These are phyloP conservation scores for Schwanniomyces yamadae DNA, from an alignment of 805 yeast genomes.

Conservation along the genomic window DNA sequence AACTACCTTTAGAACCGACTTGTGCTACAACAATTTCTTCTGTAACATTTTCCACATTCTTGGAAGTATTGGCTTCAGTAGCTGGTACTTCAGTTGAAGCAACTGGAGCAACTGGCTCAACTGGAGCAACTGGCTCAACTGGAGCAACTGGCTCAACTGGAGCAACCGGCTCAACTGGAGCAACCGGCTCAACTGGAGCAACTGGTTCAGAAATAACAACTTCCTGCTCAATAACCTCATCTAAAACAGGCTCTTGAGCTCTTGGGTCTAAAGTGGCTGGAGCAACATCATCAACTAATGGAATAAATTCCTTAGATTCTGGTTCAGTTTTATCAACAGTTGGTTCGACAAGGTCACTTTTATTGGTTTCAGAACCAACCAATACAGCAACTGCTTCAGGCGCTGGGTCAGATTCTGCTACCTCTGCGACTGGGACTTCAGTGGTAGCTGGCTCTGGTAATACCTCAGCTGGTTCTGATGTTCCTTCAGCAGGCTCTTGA, in stretches of 20 bases:
- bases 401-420: constrained; percentile 7
- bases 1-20: constrained; percentile 20
- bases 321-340: background rate
- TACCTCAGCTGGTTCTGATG: background rate
- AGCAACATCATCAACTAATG: constrained; percentile 8
- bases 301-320: constrained; percentile 8
- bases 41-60: constrained; percentile 9
- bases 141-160: constrained; percentile 2
- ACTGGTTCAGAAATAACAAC: constrained; percentile 10
- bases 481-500: constrained; percentile 1
- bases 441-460: constrained; percentile 1
- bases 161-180: constrained; percentile 9
- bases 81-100: constrained; percentile 1
- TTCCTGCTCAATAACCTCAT: constrained; percentile 11
- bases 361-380: constrained; percentile 8
- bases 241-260: background rate
- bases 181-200: constrained; percentile 9
- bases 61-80: constrained; percentile 13
- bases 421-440: background rate
- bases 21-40: constrained; percentile 11
- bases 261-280: constrained; percentile 9
- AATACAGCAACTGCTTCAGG: constrained; percentile 15
- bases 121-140: constrained; percentile 8
- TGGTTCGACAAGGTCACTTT: background rate
- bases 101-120: constrained; percentile 4